phyloP scores from a whole-genome alignment of 2,329 filamentous ascomycete species.

The Aureobasidium leucospermi region DNA sequence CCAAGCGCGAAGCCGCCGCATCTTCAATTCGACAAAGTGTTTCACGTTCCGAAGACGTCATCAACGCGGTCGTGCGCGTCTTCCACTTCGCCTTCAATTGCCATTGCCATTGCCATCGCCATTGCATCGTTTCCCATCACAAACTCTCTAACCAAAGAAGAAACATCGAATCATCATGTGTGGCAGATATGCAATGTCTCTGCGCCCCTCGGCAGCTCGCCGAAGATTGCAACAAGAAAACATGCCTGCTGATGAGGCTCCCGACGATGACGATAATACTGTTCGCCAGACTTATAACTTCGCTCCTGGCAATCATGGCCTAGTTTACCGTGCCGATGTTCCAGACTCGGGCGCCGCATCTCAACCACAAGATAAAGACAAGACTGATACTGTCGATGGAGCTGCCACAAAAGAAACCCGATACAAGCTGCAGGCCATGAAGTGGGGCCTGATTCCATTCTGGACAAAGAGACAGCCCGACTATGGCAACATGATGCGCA shows the following conservation, averaged over 20 bases:
- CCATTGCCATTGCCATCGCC: background rate
- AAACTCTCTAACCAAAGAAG: background rate
- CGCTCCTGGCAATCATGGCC: conserved; percentile 75
- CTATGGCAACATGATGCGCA: conserved; percentile 71
- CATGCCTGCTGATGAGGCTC: conserved; percentile 60
- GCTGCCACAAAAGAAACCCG: conserved; percentile 35
- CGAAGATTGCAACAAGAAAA: conserved; percentile 64
- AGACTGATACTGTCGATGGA: conserved; percentile 18
- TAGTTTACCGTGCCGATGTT: conserved; percentile 75
- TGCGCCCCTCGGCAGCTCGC: conserved; percentile 65
- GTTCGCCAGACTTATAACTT: conserved; percentile 83
- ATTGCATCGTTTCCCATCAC: background rate
- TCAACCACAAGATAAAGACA: conserved; percentile 14
- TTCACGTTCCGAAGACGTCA: background rate
- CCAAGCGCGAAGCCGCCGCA: background rate
- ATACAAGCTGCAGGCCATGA: conserved; percentile 88
- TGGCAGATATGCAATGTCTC: conserved; percentile 54
- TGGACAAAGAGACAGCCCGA: conserved; percentile 84
- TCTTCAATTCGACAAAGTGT: background rate
- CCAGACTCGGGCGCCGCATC: conserved; percentile 49
- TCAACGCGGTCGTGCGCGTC: background rate
- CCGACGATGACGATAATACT: conserved; percentile 67
- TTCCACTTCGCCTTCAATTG: background rate
- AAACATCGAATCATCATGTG: conserved; percentile 45
- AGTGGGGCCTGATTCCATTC: conserved; percentile 89